Base-by-base conservation (phyloP, 768 basidiomycete species). In the Naganishia vishniacii region DNA sequence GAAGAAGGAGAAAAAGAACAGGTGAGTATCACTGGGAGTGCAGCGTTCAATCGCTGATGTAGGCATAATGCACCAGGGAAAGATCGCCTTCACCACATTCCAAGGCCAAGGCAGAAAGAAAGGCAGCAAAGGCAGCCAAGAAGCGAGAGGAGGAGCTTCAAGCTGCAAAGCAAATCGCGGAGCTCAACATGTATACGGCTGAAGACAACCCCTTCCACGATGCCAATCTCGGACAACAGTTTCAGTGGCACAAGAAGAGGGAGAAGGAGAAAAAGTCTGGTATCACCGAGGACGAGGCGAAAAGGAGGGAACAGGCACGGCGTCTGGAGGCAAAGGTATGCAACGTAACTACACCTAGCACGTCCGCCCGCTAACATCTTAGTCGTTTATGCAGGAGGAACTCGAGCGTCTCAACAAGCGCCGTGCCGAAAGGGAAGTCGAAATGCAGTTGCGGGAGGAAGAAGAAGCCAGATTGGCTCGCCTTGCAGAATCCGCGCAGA, bases 181-280 rank as follows among this genome's bases (percentile, higher is more conserved):
- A 98, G 78, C 83, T 98, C 45, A 93, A 91, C 69, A 88, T 95
- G 68, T 98, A 98, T 81, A 92, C 91, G 69, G 89, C 92, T 48
- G 86, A 86, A 13, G 93, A 98, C 81, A 99, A 98, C 73, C 95
- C 95, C 0, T 99, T 98, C 81, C 91, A 95, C 78, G 95, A 98
- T 71, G 86, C 90, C 67, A 97, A 98, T 77, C 86, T 98, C 32
- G 88, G 86, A 23, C 90, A 97, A 74, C 91, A 93, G 75, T 99
- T 99, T 78, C 86, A 88, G 64, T 99, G 95, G 95, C 89, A 92
- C 80, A 99, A 99, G 82, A 99, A 99, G 81, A 84, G 85, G 28
- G 95, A 99, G 77, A 91, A 91, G 80, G 95, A 99, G 76, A 83
- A 85, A 71, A 97, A 94, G 79, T 80, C 84, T 65, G 95, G 95